These are phyloP conservation scores for Giardia muris DNA, from an alignment of 208 protist genomes.

Conservation along the genomic window DNA sequence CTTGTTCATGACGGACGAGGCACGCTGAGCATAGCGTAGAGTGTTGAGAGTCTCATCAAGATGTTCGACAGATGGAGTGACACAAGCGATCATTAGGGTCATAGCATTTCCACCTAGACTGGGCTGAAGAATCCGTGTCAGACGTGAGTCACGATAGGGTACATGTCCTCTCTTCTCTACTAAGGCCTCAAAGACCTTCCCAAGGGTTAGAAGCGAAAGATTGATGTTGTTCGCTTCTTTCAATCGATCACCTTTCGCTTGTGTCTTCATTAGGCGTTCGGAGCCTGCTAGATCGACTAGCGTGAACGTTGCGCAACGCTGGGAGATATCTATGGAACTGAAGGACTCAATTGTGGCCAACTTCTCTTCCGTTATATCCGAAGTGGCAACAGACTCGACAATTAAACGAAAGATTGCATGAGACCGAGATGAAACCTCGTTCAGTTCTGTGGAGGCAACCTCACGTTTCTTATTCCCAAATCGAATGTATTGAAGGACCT, in stretches of 20 bases:
- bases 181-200: constrained; percentile 14
- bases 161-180: not conserved
- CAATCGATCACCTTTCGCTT: not conserved
- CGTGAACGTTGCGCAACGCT: not conserved
- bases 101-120: not conserved
- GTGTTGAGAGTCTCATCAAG: constrained; percentile 9
- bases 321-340: not conserved
- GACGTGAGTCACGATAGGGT: constrained; percentile 12
- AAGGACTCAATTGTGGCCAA: not conserved
- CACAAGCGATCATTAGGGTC: constrained; percentile 1
- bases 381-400: not conserved
- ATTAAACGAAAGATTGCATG: constrained; percentile 21
- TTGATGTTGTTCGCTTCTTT: constrained; percentile 39
- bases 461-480: not conserved
- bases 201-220: constrained; percentile 16
- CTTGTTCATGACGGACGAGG: not conserved
- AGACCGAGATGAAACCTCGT: constrained; percentile 30
- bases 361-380: not conserved
- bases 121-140: not conserved
- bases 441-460: constrained; percentile 23
- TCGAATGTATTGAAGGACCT: not conserved
- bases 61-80: not conserved
- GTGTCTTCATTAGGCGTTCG: constrained; percentile 14
- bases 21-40: not conserved
- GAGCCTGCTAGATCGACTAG: constrained; percentile 39